Conservation (phyloP, 306 rosid genomes). For the Castanopsis chinensis region DNA sequence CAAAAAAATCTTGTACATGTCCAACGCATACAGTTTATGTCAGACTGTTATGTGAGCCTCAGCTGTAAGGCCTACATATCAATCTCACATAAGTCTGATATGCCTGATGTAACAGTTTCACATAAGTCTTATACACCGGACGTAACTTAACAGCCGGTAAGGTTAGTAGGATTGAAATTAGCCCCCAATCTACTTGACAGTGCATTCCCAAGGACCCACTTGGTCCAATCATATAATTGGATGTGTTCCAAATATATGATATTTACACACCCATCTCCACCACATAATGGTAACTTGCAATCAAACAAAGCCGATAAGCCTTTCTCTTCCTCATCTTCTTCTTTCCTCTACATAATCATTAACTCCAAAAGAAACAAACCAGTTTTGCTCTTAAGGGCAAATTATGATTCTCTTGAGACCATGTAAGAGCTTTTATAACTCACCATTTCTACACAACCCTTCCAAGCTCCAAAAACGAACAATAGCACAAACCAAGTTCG, state of each 20-base stretch:
- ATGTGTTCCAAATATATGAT: not conserved
- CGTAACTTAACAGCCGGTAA: too few relatives aligned
- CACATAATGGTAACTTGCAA: not conserved
- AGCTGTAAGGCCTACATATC: too few relatives aligned
- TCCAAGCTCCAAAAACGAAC: constrained; percentile 21
- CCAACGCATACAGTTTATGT: accelerated
- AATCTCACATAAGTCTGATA: too few relatives aligned
- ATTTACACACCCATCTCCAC: not conserved
- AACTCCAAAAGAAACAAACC: not conserved
- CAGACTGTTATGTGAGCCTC: too few relatives aligned
- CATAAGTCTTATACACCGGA: too few relatives aligned
- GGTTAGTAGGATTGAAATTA: too few relatives aligned
- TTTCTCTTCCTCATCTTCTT: not conserved
- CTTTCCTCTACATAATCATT: not conserved
- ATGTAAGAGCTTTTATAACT: constrained; percentile 23
- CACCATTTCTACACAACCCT: constrained; percentile 26
- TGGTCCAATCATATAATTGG: not conserved
- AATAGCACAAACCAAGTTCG: constrained; percentile 2
- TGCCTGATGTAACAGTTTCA: accelerated
- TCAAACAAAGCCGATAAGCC: constrained; percentile 8
- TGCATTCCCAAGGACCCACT: not conserved
- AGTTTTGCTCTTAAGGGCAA: not conserved
- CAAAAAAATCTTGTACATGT: too few relatives aligned
- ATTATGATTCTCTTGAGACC: constrained; percentile 47
- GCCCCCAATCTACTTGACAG: not conserved